Conservation (phyloP, 805 yeast genomes). For the Kuraishia ogatae region DNA sequence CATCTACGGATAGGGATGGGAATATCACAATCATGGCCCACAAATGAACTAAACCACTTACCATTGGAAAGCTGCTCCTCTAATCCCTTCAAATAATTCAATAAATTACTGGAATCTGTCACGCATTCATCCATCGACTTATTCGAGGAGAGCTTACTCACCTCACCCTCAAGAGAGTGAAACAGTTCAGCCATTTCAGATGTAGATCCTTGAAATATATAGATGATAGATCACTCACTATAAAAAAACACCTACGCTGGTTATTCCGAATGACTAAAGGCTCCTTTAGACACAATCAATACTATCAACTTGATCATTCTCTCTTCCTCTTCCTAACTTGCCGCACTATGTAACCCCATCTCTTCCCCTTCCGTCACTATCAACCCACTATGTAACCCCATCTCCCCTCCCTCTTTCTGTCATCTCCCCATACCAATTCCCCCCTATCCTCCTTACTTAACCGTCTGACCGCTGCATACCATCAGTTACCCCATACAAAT, state of each 20-base stretch:
- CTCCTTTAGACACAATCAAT: too few species aligned
- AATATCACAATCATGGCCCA: not conserved
- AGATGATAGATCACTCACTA: too few species aligned
- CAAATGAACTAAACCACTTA: not conserved
- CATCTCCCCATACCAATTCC: not conserved
- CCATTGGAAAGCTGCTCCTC: conserved; percentile 13
- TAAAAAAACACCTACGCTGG: too few species aligned
- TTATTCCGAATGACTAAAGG: too few species aligned
- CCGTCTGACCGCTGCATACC: not conserved
- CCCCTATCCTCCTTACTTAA: not conserved
- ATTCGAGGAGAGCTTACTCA: conserved; percentile 16
- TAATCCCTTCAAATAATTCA: conserved; percentile 15
- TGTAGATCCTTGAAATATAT: too few species aligned
- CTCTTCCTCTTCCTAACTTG: too few species aligned
- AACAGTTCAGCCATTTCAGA: conserved; percentile 9
- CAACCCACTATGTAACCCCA: too few species aligned
- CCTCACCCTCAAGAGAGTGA: conserved; percentile 21
- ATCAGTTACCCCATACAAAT: not conserved
- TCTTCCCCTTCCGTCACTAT: too few species aligned
- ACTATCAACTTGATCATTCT: too few species aligned
- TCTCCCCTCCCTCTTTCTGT: too few species aligned
- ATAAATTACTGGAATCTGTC: conserved; percentile 17
- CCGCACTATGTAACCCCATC: too few species aligned
- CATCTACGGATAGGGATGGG: too few species aligned
- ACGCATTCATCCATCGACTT: conserved; percentile 21